phyloP scores from a whole-genome alignment of 306 rosid genomes.

The Casuarina cunninghamiana region DNA sequence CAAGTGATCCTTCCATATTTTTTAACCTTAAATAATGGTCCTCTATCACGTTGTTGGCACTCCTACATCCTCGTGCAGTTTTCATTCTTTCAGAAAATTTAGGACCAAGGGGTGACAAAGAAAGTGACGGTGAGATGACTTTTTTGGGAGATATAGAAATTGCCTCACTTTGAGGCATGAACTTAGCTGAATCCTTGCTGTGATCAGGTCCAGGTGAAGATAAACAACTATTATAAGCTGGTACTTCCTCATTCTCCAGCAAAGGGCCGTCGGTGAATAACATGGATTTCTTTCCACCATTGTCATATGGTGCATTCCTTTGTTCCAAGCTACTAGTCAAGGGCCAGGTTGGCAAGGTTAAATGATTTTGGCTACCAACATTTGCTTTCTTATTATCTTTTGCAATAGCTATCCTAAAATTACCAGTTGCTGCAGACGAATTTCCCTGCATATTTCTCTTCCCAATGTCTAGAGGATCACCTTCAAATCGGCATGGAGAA shows the following conservation, averaged over 20 bases:
- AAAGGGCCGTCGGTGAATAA: slow-evolving; percentile 58
- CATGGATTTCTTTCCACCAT: slow-evolving; percentile 30
- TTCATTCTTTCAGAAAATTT: slow-evolving; percentile 70
- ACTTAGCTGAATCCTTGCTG: slow-evolving; percentile 38
- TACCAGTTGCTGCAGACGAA: slow-evolving; percentile 36
- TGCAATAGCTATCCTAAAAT: slow-evolving; percentile 29
- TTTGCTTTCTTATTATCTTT: slow-evolving; percentile 90
- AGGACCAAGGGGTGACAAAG: slow-evolving; percentile 92
- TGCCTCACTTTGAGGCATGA: slow-evolving; percentile 38
- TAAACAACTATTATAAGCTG: slow-evolving; percentile 31
- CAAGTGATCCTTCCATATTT: slow-evolving; percentile 41
- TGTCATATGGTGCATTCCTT: slow-evolving; percentile 25
- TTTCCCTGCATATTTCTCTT: slow-evolving; percentile 35
- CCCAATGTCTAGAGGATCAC: slow-evolving; percentile 69
- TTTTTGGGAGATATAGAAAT: slow-evolving; percentile 42
- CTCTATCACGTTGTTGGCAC: slow-evolving; percentile 37
- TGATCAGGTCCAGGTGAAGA: slow-evolving; percentile 42
- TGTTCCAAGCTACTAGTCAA: slow-evolving; percentile 56
- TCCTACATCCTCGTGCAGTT: slow-evolving; percentile 41
- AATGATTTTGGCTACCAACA: slow-evolving; percentile 57
- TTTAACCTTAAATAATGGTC: slow-evolving; percentile 36
- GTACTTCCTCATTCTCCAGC: slow-evolving; percentile 39
- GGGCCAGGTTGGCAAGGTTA: slow-evolving; percentile 47
- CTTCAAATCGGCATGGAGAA: slow-evolving; percentile 62
- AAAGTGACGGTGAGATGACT: slow-evolving; percentile 52